Base-by-base conservation (phyloP, 2,329 filamentous ascomycete genomes). In the Aspergillus versicolor region DNA sequence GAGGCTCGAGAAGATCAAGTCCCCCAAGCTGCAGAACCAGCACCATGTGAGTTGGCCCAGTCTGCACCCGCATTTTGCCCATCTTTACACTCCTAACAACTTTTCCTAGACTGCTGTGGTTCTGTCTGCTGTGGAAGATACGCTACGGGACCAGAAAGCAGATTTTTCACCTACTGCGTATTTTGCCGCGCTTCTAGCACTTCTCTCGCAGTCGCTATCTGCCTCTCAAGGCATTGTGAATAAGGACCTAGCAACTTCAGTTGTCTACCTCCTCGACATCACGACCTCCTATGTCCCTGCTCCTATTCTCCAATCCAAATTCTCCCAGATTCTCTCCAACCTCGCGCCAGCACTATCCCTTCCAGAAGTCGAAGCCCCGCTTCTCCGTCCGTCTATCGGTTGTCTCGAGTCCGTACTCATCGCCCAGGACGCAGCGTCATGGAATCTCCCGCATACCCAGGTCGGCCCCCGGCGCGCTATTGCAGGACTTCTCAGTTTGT, bases 1-100 rank as follows among this genome's bases (percentile, higher is more conserved):
- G 81, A 95, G 92, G 82, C 86, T 99, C 74, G 90, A 93, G 80
- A 97, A 95, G 84, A 97, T 97, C 76, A 90, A 94, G 78, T 94
- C 90, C 72, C 94, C 94, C 56, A 96, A 96, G 77, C 86, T 97
- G 69, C 91, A 97, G 77, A 96, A 90, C 74, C 92, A 97, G 79
- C 87, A 96, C 75, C 91, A 92, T 84, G 92, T 94, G 79, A 65
- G 80, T 30, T 73, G 51, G 61, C 45, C 15, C 5, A n/a, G 34
- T n/a, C 34, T 37, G 34, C 43, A 54, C 59, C 41, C 48, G 52
- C 48, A 19, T 42, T 30, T 34, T 34, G 30, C 34, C 44, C 30
- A 40, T 41, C 24, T 32, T 37, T 40, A 15, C 38, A 24, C 57
- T 44, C 57, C 62, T 54, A 59, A 59, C 60, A 42, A 54, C 44